phyloP scores from a whole-genome alignment of 2,329 filamentous ascomycete species.

The Fusarium fracticaudum region DNA sequence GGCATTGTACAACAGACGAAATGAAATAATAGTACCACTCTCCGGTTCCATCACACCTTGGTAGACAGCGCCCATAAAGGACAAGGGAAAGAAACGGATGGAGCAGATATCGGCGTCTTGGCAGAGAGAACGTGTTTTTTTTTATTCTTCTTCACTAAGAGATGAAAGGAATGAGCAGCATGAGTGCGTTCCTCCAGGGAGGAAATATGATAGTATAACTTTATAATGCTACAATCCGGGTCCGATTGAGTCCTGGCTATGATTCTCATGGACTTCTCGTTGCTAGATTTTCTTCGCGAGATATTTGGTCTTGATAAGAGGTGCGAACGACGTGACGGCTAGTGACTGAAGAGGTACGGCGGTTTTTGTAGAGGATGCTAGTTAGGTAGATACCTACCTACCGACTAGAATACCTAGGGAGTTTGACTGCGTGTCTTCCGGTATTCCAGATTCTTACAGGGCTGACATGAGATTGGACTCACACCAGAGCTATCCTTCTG shows the following conservation, averaged over 20 bases:
- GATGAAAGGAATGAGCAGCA: conserved; percentile 7
- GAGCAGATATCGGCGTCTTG: conserved; percentile 35
- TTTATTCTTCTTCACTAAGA: background rate
- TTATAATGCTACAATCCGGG: conserved; percentile 41
- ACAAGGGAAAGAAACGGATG: conserved; percentile 15
- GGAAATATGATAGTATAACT: conserved; percentile 40
- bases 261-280: conserved; percentile 30
- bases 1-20: conserved; percentile 48
- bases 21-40: conserved; percentile 45
- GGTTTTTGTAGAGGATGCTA: background rate
- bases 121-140: conserved; percentile 19
- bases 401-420: background rate
- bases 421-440: background rate
- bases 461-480: background rate
- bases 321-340: background rate
- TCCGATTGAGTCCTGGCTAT: conserved; percentile 35
- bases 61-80: conserved; percentile 40
- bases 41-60: conserved; percentile 42
- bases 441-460: background rate
- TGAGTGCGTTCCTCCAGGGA: conserved; percentile 6
- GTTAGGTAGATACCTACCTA: background rate
- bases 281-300: background rate
- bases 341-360: background rate
- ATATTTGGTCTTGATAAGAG: background rate
- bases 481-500: background rate